Conservation (phyloP, 2,329 filamentous ascomycete species). For the Rosellinia necatrix region DNA sequence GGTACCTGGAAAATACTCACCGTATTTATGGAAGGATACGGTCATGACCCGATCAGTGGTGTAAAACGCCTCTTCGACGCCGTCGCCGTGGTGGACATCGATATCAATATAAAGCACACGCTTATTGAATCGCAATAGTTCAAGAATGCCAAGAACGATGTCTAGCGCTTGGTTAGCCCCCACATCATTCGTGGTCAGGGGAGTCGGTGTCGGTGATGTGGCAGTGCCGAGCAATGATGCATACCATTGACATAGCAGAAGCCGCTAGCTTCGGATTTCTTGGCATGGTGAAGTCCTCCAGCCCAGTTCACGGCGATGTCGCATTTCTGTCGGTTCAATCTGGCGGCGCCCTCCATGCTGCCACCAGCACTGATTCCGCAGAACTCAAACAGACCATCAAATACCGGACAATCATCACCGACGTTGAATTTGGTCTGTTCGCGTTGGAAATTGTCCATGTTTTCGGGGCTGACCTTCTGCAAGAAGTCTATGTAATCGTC, state of each 20-base stretch:
- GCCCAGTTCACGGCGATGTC: slow-evolving; percentile 99
- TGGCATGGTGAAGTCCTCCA: slow-evolving; percentile 94
- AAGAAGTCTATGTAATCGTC: slow-evolving; percentile 96
- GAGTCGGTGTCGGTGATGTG: background rate
- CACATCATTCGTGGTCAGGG: background rate
- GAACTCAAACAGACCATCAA: slow-evolving; percentile 97
- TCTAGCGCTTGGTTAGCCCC: slow-evolving; percentile 64
- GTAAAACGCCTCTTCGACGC: slow-evolving; percentile 92
- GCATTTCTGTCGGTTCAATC: slow-evolving; percentile 87
- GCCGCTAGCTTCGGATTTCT: slow-evolving; percentile 93
- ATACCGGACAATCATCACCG: slow-evolving; percentile 95
- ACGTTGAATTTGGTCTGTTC: slow-evolving; percentile 96
- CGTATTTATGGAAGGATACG: slow-evolving; percentile 94
- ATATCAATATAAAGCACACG: slow-evolving; percentile 97
- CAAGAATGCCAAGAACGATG: slow-evolving; percentile 93
- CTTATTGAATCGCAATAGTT: slow-evolving; percentile 87
- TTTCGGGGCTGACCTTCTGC: slow-evolving; percentile 94
- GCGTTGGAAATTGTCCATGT: slow-evolving; percentile 91
- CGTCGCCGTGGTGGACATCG: slow-evolving; percentile 91
- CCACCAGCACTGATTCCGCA: slow-evolving; percentile 93
- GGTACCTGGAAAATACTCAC: slow-evolving; percentile 93
- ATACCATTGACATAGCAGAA: slow-evolving; percentile 98
- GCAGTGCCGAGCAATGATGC: slow-evolving; percentile 37
- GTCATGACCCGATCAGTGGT: slow-evolving; percentile 93
- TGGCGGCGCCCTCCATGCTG: slow-evolving; percentile 89